Evolutionary conservation across 495 filamentous ascomycete species (phyloP).

Genomic region (Aspergillus haitiensis): DNA sequence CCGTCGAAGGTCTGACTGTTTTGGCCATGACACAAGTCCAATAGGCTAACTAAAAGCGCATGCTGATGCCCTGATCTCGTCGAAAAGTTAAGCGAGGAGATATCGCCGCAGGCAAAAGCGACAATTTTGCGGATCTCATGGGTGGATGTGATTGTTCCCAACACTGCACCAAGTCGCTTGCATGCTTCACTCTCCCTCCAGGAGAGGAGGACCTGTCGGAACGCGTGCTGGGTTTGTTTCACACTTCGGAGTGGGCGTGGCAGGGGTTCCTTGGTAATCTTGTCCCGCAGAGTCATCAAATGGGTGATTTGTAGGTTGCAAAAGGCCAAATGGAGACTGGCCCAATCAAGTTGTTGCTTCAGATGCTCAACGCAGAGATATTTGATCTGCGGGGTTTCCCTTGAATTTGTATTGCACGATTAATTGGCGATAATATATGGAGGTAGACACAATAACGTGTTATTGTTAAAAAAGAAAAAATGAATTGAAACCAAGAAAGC

Average conservation of each 20-base stretch:
- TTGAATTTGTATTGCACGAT: background rate
- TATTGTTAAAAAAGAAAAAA: too few relatives aligned
- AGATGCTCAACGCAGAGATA: constrained; percentile 5
- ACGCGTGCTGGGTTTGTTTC: background rate
- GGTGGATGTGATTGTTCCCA: background rate
- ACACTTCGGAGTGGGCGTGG: background rate
- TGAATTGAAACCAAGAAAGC: too few relatives aligned
- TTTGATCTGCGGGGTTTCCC: background rate
- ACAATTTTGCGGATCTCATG: constrained; percentile 13
- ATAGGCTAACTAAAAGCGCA: constrained; percentile 1
- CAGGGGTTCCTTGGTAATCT: background rate
- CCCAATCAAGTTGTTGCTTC: background rate
- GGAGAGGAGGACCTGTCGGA: background rate
- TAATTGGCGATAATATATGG: too few relatives aligned
- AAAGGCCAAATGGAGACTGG: background rate
- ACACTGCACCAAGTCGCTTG: background rate
- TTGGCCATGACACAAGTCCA: background rate
- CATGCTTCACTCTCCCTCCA: constrained; percentile 3
- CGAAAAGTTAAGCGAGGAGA: background rate
- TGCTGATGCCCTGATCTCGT: constrained; percentile 4
- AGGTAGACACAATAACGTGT: too few relatives aligned
- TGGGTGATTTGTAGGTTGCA: constrained; percentile 7
- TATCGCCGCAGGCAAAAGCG: constrained; percentile 8
- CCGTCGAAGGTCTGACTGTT: background rate
- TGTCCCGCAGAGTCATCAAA: background rate